These are phyloP conservation scores for Penicillium verhagenii DNA, from an alignment of 495 filamentous ascomycete genomes.

Conservation along the genomic window DNA sequence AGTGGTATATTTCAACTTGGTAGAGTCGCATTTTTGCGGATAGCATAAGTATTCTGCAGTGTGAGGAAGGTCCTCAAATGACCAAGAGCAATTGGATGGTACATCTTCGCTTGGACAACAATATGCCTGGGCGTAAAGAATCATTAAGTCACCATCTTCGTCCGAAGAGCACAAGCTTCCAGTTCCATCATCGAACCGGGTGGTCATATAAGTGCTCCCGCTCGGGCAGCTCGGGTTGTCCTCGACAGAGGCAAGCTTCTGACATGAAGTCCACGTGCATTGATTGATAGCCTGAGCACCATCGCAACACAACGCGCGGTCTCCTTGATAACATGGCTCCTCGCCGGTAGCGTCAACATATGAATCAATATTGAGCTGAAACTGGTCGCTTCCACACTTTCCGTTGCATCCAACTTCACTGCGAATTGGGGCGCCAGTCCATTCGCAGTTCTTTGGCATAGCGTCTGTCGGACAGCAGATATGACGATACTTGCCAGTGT, in stretches of 20 bases:
- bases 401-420: background rate
- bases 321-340: background rate
- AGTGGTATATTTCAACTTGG: background rate
- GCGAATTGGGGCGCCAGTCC: too few relatives aligned
- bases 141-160: background rate
- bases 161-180: background rate
- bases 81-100: background rate
- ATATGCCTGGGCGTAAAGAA: background rate
- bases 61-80: background rate
- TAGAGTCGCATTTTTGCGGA: background rate
- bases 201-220: background rate
- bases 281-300: background rate
- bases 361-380: background rate
- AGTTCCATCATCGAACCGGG: background rate
- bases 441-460: background rate
- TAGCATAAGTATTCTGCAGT: background rate
- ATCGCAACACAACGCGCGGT: background rate
- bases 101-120: background rate
- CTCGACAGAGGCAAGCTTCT: background rate
- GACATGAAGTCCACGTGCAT: background rate
- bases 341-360: background rate
- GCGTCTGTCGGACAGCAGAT: background rate
- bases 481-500: background rate
- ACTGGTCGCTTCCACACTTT: too few relatives aligned
- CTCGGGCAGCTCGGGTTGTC: background rate